Percentiles rank a stretch among this genome's conserved stretches.
Evolutionary conservation across 1,139 yeast genomes (phyloP).

Genomic region (Magnusiomyces magnusii): DNA sequence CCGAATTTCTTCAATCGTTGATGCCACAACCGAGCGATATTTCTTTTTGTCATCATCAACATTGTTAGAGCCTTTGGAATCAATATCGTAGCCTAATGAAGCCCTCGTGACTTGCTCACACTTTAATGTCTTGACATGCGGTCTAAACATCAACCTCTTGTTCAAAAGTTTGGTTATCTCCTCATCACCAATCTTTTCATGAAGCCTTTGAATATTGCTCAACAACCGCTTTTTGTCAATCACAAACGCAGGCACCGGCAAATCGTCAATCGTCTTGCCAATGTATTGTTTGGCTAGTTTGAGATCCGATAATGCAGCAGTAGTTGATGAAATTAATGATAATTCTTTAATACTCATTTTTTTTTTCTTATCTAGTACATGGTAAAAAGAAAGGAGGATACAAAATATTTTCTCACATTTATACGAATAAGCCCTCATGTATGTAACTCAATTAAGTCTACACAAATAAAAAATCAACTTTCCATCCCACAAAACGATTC

Average conservation of each 20-base stretch:
- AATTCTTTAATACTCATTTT: too few species aligned
- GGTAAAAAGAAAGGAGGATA: too few species aligned
- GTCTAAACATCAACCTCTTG: conserved; percentile 40
- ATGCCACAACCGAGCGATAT: conserved; percentile 46
- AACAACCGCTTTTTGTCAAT: conserved; percentile 37
- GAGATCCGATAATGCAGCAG: conserved; percentile 7
- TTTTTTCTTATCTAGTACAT: too few species aligned
- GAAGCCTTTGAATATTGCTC: conserved; percentile 39
- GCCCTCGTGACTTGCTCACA: conserved; percentile 41
- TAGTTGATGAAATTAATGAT: not conserved
- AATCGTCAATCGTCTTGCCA: conserved; percentile 27
- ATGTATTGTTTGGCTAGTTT: conserved; percentile 22
- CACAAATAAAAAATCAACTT: too few species aligned
- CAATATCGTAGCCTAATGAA: conserved; percentile 36
- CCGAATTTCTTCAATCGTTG: conserved; percentile 65
- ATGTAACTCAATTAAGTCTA: too few species aligned
- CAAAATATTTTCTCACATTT: too few species aligned
- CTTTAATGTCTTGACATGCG: conserved; percentile 75
- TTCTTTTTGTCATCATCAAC: too few species aligned
- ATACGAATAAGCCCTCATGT: too few species aligned
- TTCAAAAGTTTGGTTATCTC: not conserved
- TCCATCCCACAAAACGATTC: too few species aligned
- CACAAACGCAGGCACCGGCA: conserved; percentile 53
- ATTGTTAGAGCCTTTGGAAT: too few species aligned
- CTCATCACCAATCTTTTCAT: conserved; percentile 26